Base-by-base conservation (phyloP, 2,329 filamentous ascomycete species). In the Fusarium xyrophilum region DNA sequence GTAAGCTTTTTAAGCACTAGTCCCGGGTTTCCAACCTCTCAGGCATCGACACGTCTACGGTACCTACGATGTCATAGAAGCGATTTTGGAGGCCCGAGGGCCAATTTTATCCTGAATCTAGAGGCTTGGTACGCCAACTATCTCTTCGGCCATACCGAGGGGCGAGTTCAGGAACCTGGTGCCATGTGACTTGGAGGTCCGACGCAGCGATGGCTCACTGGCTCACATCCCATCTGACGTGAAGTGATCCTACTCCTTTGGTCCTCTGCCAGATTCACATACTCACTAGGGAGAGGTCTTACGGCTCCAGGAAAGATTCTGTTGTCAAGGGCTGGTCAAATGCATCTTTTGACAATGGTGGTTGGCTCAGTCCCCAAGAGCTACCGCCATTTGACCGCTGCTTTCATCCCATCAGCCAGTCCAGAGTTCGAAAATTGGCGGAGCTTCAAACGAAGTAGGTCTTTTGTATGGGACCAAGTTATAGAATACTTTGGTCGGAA, bases 401-500 rank as follows among this genome's bases (percentile, higher is more conserved):
- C 39, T 25, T 2, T 42, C 2, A 15, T 25, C 15, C 15, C 10
- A 23, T 25, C 21, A 17, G 15, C 3, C 21, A 23, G 39, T 42
- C 4, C 15, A 2, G 10, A 12, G 5, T 42, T 42, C 3, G 39
- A 25, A 14, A 42, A 15, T 23, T 42, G 21, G 17, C 0, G 23
- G 39, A 23, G 10, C 21, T 40, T 23, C 10, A 40, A 17, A 0
- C 3, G 11, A 23, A 40, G 21, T 7, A 42, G 10, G 1, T 8
- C 21, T 5, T 12, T 15, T 4, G 1, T 6, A 17, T 42, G 0
- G 10, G 21, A 15, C 15, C 12, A 23, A 3, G 15, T 12, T 17
- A 8, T 40, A 42, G 39, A 23, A 2, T 15, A 12, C 7, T 42
- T 42, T 42, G 39, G 7, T 17, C 38, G 17, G 14, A 17, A 12